Evolutionary conservation across 345 rosid genomes (phyloP).

Genomic region (Rhodamnia rubescens): DNA sequence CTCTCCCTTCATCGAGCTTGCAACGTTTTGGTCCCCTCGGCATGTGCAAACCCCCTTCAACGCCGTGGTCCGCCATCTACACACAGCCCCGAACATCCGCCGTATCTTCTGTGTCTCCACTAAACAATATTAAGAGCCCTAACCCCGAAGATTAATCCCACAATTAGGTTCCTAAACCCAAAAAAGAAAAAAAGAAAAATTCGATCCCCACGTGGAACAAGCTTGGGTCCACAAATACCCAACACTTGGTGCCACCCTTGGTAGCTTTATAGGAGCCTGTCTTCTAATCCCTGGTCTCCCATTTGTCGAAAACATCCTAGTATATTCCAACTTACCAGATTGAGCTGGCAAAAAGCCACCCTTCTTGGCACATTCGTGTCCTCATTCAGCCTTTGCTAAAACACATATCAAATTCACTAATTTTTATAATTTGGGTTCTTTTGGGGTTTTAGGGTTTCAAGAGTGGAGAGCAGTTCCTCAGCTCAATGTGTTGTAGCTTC

Average conservation of each 20-base stretch:
- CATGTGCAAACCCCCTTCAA: slow-evolving; percentile 21
- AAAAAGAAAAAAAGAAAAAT: neutral
- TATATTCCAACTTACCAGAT: neutral
- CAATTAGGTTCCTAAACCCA: neutral
- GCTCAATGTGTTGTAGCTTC: neutral
- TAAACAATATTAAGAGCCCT: neutral
- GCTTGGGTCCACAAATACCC: slow-evolving; percentile 9
- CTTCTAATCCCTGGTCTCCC: neutral
- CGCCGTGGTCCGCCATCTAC: slow-evolving; percentile 32
- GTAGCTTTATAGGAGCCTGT: neutral
- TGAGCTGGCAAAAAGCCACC: neutral
- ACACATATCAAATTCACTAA: neutral
- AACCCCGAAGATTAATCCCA: neutral
- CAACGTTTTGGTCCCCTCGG: neutral
- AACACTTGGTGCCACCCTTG: neutral
- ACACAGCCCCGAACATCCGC: slow-evolving; percentile 30
- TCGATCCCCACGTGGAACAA: slow-evolving; percentile 7
- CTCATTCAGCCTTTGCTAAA: neutral
- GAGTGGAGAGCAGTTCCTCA: neutral
- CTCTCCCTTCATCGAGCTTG: neutral
- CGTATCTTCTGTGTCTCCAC: slow-evolving; percentile 25
- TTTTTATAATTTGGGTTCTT: neutral
- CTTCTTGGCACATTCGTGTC: neutral
- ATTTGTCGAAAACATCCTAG: neutral
- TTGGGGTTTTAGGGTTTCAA: neutral